A percentile compares a stretch with the other conserved stretches of the same genome.
Conservation (phyloP, 192 early-diverging fungal species). For the Dissophora ornata region DNA sequence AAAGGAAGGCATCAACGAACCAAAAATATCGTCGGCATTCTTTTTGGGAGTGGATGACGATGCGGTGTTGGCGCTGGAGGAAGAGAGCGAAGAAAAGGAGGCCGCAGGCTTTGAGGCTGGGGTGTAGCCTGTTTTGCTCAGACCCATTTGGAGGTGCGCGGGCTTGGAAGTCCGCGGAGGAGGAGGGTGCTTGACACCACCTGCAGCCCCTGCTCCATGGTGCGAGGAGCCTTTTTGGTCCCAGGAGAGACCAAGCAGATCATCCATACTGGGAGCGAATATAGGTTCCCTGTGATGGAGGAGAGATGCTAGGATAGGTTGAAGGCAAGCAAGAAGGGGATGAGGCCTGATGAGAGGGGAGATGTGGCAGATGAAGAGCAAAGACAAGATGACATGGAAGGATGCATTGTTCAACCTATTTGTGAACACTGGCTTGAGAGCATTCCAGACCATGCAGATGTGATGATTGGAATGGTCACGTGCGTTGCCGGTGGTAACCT, state of each 20-base stretch:
- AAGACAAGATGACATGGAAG: no score
- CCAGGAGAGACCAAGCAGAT: slow-evolving; percentile 50
- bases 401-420: no score
- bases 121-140: slow-evolving; percentile 28
- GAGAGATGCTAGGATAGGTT: no score
- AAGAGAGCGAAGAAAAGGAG: not conserved
- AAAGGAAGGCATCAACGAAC: slow-evolving; percentile 42
- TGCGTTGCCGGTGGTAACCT: no score
- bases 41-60: slow-evolving; percentile 24
- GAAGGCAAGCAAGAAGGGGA: no score
- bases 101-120: not conserved
- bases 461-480: no score
- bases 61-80: not conserved
- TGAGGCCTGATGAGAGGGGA: no score
- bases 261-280: no score
- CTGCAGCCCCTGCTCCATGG: not conserved
- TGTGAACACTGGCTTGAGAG: no score
- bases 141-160: slow-evolving; percentile 42
- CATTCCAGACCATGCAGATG: no score
- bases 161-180: slow-evolving; percentile 29
- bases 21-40: slow-evolving; percentile 51
- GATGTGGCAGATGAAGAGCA: no score
- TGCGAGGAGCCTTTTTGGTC: slow-evolving; percentile 17
- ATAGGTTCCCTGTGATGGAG: no score
- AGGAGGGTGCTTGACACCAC: slow-evolving; percentile 1